These are phyloP conservation scores for Colletotrichum orbiculare DNA, from an alignment of 2,329 filamentous ascomycete species.

Conservation along the genomic window DNA sequence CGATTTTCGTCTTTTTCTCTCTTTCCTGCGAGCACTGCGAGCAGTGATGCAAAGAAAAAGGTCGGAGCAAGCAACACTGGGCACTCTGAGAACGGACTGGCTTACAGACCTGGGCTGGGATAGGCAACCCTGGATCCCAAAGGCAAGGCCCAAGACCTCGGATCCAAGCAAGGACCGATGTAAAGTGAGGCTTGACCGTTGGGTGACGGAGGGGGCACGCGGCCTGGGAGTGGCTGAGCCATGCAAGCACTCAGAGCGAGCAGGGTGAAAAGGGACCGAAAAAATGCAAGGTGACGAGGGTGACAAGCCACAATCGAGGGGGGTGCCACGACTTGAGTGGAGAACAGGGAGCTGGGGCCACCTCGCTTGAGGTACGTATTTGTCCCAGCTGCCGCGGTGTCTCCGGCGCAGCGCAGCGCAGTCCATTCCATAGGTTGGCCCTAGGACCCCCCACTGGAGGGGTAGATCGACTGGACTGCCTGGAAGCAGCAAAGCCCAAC, in stretches of 20 bases:
- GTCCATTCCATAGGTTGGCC: no score
- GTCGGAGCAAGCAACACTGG: no score
- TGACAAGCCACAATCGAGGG: conserved; percentile 31
- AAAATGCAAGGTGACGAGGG: conserved; percentile 19
- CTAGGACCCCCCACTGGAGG: no score
- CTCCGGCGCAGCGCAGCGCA: no score
- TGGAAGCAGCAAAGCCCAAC: neutral
- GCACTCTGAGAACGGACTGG: conserved; percentile 9
- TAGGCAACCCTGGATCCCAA: neutral
- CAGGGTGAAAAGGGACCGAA: neutral
- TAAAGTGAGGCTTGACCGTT: conserved; percentile 25
- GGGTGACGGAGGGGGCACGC: conserved; percentile 15
- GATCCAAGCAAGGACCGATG: neutral
- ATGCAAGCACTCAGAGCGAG: neutral
- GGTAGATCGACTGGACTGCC: no score
- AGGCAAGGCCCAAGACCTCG: no score
- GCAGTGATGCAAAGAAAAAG: neutral
- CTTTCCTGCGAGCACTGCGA: neutral
- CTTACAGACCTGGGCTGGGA: neutral
- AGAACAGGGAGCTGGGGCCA: conserved; percentile 14
- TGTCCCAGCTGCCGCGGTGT: no score
- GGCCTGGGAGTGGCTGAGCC: conserved; percentile 27
- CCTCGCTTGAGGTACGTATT: neutral
- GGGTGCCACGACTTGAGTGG: no score
- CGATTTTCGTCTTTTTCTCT: neutral